Evolutionary conservation across 1,139 yeast species (phyloP), one percentile per base, ranked within the genome.

Genomic region (Geotrichum citri-aurantii): DNA sequence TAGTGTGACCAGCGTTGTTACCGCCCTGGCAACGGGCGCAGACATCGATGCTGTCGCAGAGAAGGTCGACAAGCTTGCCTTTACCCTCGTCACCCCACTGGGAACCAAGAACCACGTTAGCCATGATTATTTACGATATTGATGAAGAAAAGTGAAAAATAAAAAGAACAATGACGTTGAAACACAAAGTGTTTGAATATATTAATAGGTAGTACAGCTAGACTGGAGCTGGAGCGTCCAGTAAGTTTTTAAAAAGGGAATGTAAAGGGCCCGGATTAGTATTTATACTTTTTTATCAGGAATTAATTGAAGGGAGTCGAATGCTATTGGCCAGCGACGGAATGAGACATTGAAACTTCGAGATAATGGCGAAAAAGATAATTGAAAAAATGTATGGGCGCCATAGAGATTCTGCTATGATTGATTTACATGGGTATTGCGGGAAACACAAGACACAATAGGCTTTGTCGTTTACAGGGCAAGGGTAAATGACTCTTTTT

Each of bases 1-100:
- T 93, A 52, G 99, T 95, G 75, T 93, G 99, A 40, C 99, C 99
- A 40, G 99, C 99, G 73, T 93, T 93, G 79, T 93, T 93, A 69
- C 99, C 99, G 74, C 99, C 99, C 65, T 91, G 97, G 76, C 98
- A 92, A 74, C 99, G 84, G 48, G 98, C 98, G 73, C 98, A 95
- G 54, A 93, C 93, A 68, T 93, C 99, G 67, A 92, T 86, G 67
- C 89, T 85, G 69, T 91, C 97, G 75, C 97, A 93, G 59, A 93
- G 81, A 61, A 93, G 80, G 73, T 93, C 99, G 59, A 93, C 99
- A 61, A 93, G 81, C 76, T 95, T 93, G 61, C 99, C 99, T 74
- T 93, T 93, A 72, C 99, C 99, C 83, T 93, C 99, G 73, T 93
- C 99, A 65, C 99, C 99, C 99, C 99, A 93, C 77, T 93, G 99